These are phyloP conservation scores for Glycyrrhiza uralensis DNA, from an alignment of 306 rosid species.

Conservation along the genomic window DNA sequence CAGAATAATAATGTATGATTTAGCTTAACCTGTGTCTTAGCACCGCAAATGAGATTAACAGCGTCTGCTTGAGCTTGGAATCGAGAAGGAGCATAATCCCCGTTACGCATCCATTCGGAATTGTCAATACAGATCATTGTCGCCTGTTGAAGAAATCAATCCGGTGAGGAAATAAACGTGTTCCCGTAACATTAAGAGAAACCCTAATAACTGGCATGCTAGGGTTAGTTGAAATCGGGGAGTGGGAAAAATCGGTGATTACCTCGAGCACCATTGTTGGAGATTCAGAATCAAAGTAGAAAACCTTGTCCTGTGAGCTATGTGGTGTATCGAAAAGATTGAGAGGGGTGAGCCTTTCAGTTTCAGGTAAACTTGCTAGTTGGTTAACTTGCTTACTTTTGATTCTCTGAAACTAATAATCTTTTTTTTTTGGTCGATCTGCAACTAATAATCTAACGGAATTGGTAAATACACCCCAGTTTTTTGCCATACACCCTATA, in stretches of 20 bases:
- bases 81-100: conserved; percentile 84
- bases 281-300: conserved; percentile 17
- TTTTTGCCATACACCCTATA: too few species aligned
- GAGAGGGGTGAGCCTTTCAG: background rate
- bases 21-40: conserved; percentile 78
- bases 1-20: background rate
- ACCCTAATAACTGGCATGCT: conserved; percentile 43
- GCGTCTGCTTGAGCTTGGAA: conserved; percentile 95
- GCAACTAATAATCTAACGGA: too few species aligned
- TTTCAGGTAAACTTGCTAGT: conserved; percentile 18
- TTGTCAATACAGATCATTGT: conserved; percentile 96
- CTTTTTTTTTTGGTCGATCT: too few species aligned
- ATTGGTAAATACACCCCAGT: too few species aligned
- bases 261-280: conserved; percentile 94
- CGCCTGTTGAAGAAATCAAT: conserved; percentile 44
- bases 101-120: conserved; percentile 99
- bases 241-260: background rate
- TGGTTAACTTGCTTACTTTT: background rate
- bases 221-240: background rate
- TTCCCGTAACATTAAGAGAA: conserved; percentile 9
- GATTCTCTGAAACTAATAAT: background rate
- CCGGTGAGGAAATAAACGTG: background rate
- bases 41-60: conserved; percentile 93
- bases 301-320: background rate
- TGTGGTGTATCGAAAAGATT: background rate